These are phyloP conservation scores for Chrysosporium keratinophilum DNA, from an alignment of 2,329 filamentous ascomycete genomes.

Conservation along the genomic window DNA sequence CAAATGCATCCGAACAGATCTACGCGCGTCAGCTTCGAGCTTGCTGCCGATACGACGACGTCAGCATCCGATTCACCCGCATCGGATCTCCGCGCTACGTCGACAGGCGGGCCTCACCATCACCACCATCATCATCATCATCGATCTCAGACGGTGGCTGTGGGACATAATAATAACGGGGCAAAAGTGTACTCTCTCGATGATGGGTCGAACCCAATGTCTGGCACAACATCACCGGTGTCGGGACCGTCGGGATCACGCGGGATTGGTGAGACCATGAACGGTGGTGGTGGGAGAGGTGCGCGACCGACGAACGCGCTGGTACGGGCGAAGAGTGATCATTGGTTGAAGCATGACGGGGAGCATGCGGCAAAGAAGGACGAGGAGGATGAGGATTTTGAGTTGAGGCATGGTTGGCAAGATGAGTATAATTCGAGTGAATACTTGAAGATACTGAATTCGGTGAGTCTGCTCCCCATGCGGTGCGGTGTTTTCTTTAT, in stretches of 20 bases:
- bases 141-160: constrained; percentile 8
- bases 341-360: constrained; percentile 35
- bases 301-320: constrained; percentile 31
- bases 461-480: constrained; percentile 46
- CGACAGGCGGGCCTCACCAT: background rate
- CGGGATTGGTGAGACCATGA: background rate
- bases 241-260: background rate
- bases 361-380: constrained; percentile 28
- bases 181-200: background rate
- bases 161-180: background rate
- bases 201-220: constrained; percentile 2
- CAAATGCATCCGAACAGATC: constrained; percentile 7
- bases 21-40: constrained; percentile 13
- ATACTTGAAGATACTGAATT: constrained; percentile 72
- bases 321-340: constrained; percentile 45
- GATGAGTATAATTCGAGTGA: constrained; percentile 86
- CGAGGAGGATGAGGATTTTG: constrained; percentile 42
- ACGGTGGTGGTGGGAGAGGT: constrained; percentile 5
- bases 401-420: constrained; percentile 77
- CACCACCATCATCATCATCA: background rate
- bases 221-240: background rate
- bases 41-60: background rate
- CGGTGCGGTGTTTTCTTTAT: background rate
- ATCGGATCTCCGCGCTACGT: background rate
- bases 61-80: background rate